A percentile compares a stretch with the other conserved stretches of the same genome.
phyloP scores from a whole-genome alignment of 768 basidiomycete genomes.

The Rhizopogon rudus region DNA sequence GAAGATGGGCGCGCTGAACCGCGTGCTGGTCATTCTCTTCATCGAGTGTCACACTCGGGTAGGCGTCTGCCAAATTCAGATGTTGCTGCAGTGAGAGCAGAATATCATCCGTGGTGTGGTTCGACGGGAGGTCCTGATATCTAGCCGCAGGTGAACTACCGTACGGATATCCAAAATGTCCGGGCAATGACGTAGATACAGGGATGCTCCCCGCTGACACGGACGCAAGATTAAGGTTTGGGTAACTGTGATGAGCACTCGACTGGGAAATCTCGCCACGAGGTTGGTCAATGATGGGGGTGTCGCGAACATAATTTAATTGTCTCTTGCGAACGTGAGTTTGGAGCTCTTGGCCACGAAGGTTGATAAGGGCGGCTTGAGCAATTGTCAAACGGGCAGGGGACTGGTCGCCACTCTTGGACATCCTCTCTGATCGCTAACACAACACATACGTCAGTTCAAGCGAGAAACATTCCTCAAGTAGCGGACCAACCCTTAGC shows the following conservation, averaged over 20 bases:
- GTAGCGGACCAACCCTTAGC: conserved; percentile 48
- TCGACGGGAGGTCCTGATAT: conserved; percentile 17
- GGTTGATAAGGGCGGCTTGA: conserved; percentile 70
- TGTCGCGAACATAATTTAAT: conserved; percentile 7
- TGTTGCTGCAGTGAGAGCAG: conserved; percentile 30
- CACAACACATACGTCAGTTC: background rate
- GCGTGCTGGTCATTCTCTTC: conserved; percentile 9
- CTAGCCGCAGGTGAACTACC: conserved; percentile 12
- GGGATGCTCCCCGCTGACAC: conserved; percentile 7
- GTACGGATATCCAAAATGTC: conserved; percentile 14
- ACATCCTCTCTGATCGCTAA: conserved; percentile 57
- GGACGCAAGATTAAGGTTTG: background rate
- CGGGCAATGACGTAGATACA: conserved; percentile 15
- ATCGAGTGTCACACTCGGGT: conserved; percentile 12
- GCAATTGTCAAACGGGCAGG: conserved; percentile 70
- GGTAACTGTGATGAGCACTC: background rate
- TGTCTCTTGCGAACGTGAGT: conserved; percentile 2
- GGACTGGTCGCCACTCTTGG: conserved; percentile 58
- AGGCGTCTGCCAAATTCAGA: conserved; percentile 11
- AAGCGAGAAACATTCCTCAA: conserved; percentile 3
- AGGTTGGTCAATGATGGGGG: conserved; percentile 5
- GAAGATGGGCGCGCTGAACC: conserved; percentile 18
- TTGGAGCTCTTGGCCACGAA: conserved; percentile 59
- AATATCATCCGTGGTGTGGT: conserved; percentile 35
- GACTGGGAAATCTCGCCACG: background rate